Evolutionary conservation across 768 basidiomycete species (phyloP).

Genomic region (Suillus subaureus): DNA sequence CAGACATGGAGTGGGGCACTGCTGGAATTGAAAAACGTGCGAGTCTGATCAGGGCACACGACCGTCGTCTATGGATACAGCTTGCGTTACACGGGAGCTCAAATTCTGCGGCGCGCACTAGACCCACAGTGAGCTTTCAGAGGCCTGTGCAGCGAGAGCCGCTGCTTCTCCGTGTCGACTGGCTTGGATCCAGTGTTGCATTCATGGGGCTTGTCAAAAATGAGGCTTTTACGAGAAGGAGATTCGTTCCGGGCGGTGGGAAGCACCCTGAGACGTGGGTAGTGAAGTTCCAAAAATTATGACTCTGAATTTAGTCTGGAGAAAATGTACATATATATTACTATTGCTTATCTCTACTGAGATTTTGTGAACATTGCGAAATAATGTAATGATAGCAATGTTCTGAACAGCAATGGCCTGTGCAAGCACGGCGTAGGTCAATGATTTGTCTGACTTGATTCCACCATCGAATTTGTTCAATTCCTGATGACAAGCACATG

Average conservation of each 20-base stretch:
- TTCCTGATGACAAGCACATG: no score
- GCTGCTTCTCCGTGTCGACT: conserved; percentile 11
- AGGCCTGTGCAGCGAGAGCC: not conserved
- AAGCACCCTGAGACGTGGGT: conserved; percentile 9
- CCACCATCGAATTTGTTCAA: no score
- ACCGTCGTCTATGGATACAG: conserved; percentile 1
- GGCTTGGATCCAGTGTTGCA: conserved; percentile 10
- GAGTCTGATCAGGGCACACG: conserved; percentile 6
- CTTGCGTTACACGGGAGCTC: not conserved
- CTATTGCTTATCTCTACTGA: no score
- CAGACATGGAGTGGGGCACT: conserved; percentile 9
- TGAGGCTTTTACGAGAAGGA: conserved; percentile 6
- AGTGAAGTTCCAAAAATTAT: conserved; percentile 6
- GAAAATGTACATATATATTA: not conserved
- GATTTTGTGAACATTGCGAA: no score
- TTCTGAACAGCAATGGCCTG: no score
- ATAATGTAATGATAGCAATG: no score
- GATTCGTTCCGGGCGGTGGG: conserved; percentile 6
- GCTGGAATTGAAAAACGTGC: conserved; percentile 1
- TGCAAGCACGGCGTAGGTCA: no score
- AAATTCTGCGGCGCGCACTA: not conserved
- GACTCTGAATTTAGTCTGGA: not conserved
- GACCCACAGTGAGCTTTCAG: not conserved
- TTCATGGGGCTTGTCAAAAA: conserved; percentile 10
- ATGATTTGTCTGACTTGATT: no score